Evolutionary conservation across 1,284 basidiomycete genomes (phyloP), one percentile per base, ranked within the genome.

Genomic region (Cutaneotrichosporon cavernicola): DNA sequence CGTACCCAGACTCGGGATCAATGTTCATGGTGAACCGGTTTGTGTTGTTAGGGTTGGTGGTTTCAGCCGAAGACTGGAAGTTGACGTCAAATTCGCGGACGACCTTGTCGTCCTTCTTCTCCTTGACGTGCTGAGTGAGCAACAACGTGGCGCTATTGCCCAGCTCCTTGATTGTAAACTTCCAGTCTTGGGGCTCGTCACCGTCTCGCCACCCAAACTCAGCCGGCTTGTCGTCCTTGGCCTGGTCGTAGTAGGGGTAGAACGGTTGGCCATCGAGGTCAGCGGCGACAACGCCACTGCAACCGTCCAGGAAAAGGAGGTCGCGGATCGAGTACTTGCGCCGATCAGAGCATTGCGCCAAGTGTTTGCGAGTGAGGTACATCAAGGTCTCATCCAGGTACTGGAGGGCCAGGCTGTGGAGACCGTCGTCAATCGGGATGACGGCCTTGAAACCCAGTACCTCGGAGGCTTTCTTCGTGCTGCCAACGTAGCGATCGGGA

Each of bases 381-480:
- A 22, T 16, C 18, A 66, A 22, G 18, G 67, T 72, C 13, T 67
- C 62, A 13, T 40, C 58, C 8, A 68, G 51, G 36, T 61, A 65
- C 30, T 63, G 65, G 2, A 46, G 60, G 8, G 68, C 66, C 13
- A 74, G 65, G 13, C 69, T 59, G 26, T 66, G 58, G 21, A 74
- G 56, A 10, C 72, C 73, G 18, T 69, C 68, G 55, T 74, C 72
- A 18, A 70, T 67, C 8, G 50, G 55, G 46, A 74, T 66, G 10
- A 51, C 50, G 9, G 73, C 64, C 22, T 62, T 63, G 61, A 61
- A 74, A 0, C 72, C 73, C 5, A 73, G 63, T 31, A 66, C 68
- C 8, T 50, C 47, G 36, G 59, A 31, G 5, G 69, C 61, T 58
- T 68, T 69, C 40, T 30, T 40, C 1, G 70, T 70, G 50, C 65